These are phyloP conservation scores for Stephania yunnanensis DNA, from an alignment of 164 flowering plant species.

Conservation along the genomic window DNA sequence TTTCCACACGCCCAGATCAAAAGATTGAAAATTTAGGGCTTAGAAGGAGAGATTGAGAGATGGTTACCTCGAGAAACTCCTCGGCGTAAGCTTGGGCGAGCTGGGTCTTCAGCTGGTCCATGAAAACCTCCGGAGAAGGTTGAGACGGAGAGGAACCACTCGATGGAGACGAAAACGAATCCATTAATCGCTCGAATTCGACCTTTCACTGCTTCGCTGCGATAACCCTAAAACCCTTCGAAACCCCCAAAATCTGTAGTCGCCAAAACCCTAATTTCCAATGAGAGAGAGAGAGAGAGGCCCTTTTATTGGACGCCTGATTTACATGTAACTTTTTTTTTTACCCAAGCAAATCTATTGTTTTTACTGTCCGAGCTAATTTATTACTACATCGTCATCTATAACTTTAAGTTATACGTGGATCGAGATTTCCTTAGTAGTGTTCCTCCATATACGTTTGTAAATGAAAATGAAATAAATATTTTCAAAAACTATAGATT, in stretches of 20 bases:
- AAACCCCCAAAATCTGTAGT: neutral
- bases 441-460: no score
- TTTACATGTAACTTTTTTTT: no score
- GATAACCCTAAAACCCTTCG: neutral
- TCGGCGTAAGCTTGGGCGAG: conserved; percentile 91
- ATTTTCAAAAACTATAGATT: no score
- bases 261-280: neutral
- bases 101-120: conserved; percentile 71
- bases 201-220: conserved; percentile 1
- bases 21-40: neutral
- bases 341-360: no score
- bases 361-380: no score
- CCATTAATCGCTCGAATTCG: conserved; percentile 39
- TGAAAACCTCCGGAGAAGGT: conserved; percentile 47
- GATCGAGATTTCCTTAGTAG: no score
- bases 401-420: no score
- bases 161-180: conserved; percentile 53
- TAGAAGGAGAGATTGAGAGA: neutral
- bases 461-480: no score
- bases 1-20: neutral
- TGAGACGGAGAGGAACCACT: conserved; percentile 43
- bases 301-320: no score
- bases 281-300: no score
- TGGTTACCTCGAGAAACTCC: conserved; percentile 81
- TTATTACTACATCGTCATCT: no score